Evolutionary conservation across 1,139 yeast genomes (phyloP).

Genomic region (Komagataea norvegica): DNA sequence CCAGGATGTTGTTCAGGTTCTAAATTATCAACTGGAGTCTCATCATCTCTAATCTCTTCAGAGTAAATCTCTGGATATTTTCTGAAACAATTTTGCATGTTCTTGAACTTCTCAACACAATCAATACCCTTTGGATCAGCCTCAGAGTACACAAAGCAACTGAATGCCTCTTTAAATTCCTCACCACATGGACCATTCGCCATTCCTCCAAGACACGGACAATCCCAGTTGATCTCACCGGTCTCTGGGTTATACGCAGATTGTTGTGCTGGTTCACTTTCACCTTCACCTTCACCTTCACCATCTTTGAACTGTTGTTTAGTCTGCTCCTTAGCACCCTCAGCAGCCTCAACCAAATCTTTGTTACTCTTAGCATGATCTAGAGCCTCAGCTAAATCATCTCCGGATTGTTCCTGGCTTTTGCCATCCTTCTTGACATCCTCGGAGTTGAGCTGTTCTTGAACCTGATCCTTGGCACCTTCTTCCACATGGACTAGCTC

Average conservation of each 20-base stretch:
- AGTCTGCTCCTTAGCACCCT: slow-evolving; percentile 6
- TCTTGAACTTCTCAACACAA: slow-evolving; percentile 86
- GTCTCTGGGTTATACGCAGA: slow-evolving; percentile 96
- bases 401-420: slow-evolving; percentile 1
- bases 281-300: slow-evolving; percentile 15
- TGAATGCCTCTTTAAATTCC: slow-evolving; percentile 92
- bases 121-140: slow-evolving; percentile 97
- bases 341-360: not conserved
- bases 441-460: slow-evolving; percentile 1
- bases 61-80: slow-evolving; percentile 90
- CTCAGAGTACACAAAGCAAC: slow-evolving; percentile 92
- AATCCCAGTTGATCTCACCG: slow-evolving; percentile 99
- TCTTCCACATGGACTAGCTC: not conserved
- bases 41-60: slow-evolving; percentile 83
- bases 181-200: slow-evolving; percentile 98
- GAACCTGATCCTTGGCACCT: not conserved
- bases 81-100: slow-evolving; percentile 95
- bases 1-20: slow-evolving; percentile 24
- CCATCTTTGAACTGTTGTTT: slow-evolving; percentile 15
- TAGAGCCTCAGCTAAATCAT: too few species aligned
- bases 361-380: too few species aligned
- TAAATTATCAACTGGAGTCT: slow-evolving; percentile 29
- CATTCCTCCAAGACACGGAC: slow-evolving; percentile 99
- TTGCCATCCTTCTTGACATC: too few species aligned
- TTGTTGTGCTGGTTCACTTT: slow-evolving; percentile 30